A percentile compares a stretch with the other conserved stretches of the same genome.
phyloP scores from a whole-genome alignment of 306 rosid species.

The Ochetophila trinervis region DNA sequence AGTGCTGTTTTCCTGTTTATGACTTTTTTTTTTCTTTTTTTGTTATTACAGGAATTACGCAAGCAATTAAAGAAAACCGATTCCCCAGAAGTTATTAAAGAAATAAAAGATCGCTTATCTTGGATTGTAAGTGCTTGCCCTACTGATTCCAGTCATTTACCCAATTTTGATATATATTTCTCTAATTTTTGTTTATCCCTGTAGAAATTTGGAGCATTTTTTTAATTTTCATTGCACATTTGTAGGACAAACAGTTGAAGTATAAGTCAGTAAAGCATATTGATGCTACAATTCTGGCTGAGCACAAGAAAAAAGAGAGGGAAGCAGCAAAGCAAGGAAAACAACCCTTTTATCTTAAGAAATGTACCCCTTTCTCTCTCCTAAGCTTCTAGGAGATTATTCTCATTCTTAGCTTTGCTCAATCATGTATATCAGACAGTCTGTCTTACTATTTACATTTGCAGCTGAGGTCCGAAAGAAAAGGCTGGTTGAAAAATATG shows the following conservation, averaged over 20 bases:
- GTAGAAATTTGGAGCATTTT: background rate
- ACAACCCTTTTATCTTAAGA: conserved; percentile 62
- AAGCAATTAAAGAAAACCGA: conserved; percentile 46
- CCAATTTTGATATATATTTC: background rate
- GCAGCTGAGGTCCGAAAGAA: conserved; percentile 75
- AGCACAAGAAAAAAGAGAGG: conserved; percentile 76
- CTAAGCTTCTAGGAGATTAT: background rate
- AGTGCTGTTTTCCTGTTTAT: conserved; percentile 8
- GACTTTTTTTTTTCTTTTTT: conserved; percentile 21
- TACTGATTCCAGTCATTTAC: conserved; percentile 3
- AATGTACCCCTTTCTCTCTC: conserved; percentile 40
- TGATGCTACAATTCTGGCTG: conserved; percentile 49
- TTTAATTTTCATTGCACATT: conserved; percentile 1
- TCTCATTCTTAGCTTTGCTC: too few species aligned
- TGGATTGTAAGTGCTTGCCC: conserved; percentile 55
- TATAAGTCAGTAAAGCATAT: conserved; percentile 38
- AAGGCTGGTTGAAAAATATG: conserved; percentile 61
- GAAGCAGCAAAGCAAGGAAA: conserved; percentile 76
- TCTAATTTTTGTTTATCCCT: conserved; percentile 18
- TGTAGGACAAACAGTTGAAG: conserved; percentile 67
- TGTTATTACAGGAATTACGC: conserved; percentile 42
- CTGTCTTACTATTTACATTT: conserved; percentile 10
- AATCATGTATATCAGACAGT: too few species aligned
- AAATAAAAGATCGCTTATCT: conserved; percentile 44
- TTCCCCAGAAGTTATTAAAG: conserved; percentile 49